Conservation (phyloP, 179 eudicot species). For the Heliamphora pulchella region DNA sequence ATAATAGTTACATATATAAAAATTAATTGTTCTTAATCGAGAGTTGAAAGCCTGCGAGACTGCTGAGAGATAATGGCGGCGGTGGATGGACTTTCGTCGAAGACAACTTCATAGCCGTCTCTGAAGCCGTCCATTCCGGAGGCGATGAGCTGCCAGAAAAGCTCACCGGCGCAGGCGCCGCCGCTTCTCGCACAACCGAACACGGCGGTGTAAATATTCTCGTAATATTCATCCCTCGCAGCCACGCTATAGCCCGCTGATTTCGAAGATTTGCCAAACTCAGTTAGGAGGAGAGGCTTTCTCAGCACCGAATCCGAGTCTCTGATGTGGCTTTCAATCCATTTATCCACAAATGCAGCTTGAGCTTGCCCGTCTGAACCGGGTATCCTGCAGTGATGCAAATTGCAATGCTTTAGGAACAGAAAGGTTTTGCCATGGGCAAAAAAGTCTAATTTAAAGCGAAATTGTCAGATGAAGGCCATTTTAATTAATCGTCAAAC, state of each 20-base stretch:
- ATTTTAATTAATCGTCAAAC: too few species aligned
- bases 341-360: constrained; percentile 25
- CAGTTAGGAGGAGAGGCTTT: constrained; percentile 27
- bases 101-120: constrained; percentile 34
- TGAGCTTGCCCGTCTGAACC: constrained; percentile 15
- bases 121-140: constrained; percentile 26
- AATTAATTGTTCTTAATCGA: not conserved
- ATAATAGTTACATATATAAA: too few species aligned
- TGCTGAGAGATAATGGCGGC: constrained; percentile 23
- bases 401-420: too few species aligned
- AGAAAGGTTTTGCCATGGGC: too few species aligned
- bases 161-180: constrained; percentile 25
- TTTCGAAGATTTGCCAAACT: constrained; percentile 29
- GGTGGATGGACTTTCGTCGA: constrained; percentile 24
- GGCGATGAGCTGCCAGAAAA: constrained; percentile 35
- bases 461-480: too few species aligned
- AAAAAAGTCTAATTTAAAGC: too few species aligned
- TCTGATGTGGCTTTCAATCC: constrained; percentile 25
- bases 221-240: constrained; percentile 22
- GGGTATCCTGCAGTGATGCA: constrained; percentile 24
- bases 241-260: constrained; percentile 16
- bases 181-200: constrained; percentile 22
- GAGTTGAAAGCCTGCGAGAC: constrained; percentile 15
- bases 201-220: constrained; percentile 18
- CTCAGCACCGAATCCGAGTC: constrained; percentile 19